Base-by-base conservation (phyloP, 768 basidiomycete genomes). In the Cystoderma amianthinum region DNA sequence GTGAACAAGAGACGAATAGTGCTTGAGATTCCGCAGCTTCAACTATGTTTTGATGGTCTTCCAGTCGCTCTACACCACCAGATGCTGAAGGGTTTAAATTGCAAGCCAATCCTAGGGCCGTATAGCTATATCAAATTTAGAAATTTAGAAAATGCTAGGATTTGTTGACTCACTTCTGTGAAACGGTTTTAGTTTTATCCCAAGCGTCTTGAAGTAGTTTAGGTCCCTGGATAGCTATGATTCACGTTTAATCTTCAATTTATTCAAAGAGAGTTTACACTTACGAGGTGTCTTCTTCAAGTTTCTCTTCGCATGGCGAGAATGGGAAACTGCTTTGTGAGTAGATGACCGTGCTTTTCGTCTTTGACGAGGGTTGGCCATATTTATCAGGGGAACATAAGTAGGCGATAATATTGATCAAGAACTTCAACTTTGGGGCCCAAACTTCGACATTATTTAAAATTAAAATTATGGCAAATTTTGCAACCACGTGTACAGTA, bases 321-420 rank as follows among this genome's bases (percentile, higher is more conserved):
- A 83, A 46, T 87, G 87, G 24, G 80, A 80, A 39, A 89, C 74
- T 16, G 82, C 64, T 48, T 68, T 80, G 59, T 90, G 73, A n/a
- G 78, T 68, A 13, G 80, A 78, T 18, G 92, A 93, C 32, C 84
- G 80, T 16, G 75, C 61, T 67, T 97, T 98, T 52, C 82, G 77
- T 46, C 93, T 76, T 63, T 98, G 95, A 42, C 94, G 80, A 49
- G 94, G 94, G 60, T 96, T 97, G 42, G 82, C 91, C 94, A 98
- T 96, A 16, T 18, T 56, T 30, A n/a, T n/a, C n/a, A 43, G 9
- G 9, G 10, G n/a, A 30, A 30, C 9, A n/a, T 9, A 30, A 9
- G 9, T 30, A 9, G 9, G 28, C 25, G 34, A 19, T 36, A 36
- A 16, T 36, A 36, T 36, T 39, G 38, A 18, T 39, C 9, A 18